Evolutionary conservation across 169 alveolate genomes (phyloP).

Genomic region (Plasmodium chabaudi): DNA sequence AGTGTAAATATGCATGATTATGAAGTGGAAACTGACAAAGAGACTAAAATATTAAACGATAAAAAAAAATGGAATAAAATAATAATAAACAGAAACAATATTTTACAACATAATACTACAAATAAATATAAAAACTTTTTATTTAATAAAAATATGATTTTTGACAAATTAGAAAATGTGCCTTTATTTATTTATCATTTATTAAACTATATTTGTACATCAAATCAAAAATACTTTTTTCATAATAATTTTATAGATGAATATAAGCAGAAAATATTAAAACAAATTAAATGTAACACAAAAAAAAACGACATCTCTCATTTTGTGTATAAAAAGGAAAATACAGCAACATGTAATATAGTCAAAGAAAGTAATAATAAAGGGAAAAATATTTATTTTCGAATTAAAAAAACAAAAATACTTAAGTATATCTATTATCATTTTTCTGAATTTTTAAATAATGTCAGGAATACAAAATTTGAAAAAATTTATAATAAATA

Average conservation of each 20-base stretch:
- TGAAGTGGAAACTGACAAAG: neutral
- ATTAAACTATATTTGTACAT: slow-evolving; percentile 49
- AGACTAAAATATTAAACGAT: neutral
- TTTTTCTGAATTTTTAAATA: slow-evolving; percentile 49
- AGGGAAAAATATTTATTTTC: slow-evolving; percentile 9
- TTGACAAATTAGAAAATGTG: slow-evolving; percentile 53
- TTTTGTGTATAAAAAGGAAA: slow-evolving; percentile 29
- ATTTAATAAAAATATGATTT: slow-evolving; percentile 44
- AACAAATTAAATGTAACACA: slow-evolving; percentile 64
- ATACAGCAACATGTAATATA: neutral
- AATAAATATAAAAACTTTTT: slow-evolving; percentile 63
- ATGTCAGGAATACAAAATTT: slow-evolving; percentile 58
- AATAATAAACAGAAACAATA: slow-evolving; percentile 69
- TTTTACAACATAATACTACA: slow-evolving; percentile 67
- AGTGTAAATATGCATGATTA: too few relatives aligned
- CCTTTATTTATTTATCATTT: slow-evolving; percentile 51
- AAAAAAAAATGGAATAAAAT: slow-evolving; percentile 73
- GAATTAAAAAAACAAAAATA: slow-evolving; percentile 64
- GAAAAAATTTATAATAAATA: slow-evolving; percentile 38
- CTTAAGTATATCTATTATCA: slow-evolving; percentile 44
- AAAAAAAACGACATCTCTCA: slow-evolving; percentile 59
- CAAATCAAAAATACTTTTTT: slow-evolving; percentile 55
- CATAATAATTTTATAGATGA: slow-evolving; percentile 66
- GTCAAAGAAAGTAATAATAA: slow-evolving; percentile 3
- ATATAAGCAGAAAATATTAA: slow-evolving; percentile 60